Evolutionary conservation across 106 monocot genomes (phyloP).

Genomic region (Cymbidium sinense): DNA sequence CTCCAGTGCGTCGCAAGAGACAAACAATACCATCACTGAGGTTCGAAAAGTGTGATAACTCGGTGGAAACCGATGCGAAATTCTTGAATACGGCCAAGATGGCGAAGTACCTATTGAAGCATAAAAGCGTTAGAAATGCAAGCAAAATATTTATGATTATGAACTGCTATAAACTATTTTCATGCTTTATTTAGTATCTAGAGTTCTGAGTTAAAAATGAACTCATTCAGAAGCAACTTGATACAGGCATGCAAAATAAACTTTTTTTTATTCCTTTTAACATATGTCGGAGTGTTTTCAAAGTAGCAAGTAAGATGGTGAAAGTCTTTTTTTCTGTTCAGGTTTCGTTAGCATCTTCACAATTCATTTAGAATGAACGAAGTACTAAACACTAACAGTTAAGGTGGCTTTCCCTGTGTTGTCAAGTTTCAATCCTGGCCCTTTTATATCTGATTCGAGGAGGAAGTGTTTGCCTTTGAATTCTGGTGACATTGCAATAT

Average conservation of each 20-base stretch:
- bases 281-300: no score
- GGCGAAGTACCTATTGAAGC: slow-evolving; percentile 67
- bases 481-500: slow-evolving; percentile 50
- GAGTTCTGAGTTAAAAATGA: not conserved
- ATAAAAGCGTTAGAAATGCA: not conserved
- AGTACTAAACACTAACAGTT: slow-evolving; percentile 64
- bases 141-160: not conserved
- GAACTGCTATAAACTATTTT: not conserved
- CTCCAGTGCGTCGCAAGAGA: no score
- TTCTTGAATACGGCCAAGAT: slow-evolving; percentile 91
- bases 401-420: slow-evolving; percentile 89
- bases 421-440: slow-evolving; percentile 88
- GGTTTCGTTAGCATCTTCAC: not conserved
- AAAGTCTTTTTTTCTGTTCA: not conserved
- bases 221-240: not conserved
- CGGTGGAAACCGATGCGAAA: slow-evolving; percentile 73
- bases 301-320: no score
- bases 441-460: slow-evolving; percentile 92
- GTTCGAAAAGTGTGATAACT: slow-evolving; percentile 54
- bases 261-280: not conserved
- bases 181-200: not conserved
- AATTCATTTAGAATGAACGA: not conserved
- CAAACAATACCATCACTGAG: not conserved
- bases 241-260: not conserved
- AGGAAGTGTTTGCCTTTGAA: slow-evolving; percentile 83